phyloP scores from a whole-genome alignment of 2,329 filamentous ascomycete species.

The Colletotrichum gigasporum region DNA sequence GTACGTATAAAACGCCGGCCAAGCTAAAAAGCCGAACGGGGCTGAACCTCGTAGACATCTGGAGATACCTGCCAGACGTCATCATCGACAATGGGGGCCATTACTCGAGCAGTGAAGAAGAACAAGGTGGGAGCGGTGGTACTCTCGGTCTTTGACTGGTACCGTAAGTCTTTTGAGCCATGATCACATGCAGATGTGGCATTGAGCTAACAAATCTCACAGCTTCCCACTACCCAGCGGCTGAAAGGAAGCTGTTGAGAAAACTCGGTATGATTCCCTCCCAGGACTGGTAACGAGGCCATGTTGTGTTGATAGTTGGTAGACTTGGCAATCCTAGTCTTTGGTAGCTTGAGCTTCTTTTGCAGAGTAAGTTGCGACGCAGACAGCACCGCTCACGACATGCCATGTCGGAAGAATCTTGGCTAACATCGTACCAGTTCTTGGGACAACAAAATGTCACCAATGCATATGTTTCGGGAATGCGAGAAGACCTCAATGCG shows the following conservation, averaged over 20 bases:
- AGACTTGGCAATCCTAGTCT: conserved; percentile 35
- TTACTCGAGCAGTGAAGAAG: conserved; percentile 30
- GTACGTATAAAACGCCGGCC: conserved; percentile 16
- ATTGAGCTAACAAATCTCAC: no score
- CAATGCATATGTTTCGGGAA: conserved; percentile 39
- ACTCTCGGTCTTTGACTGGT: conserved; percentile 41
- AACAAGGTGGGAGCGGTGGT: conserved; percentile 37
- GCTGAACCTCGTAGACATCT: background rate
- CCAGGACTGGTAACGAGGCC: no score
- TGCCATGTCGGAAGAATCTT: no score
- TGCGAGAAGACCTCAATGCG: conserved; percentile 39
- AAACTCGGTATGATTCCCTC: conserved; percentile 40
- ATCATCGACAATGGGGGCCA: conserved; percentile 16
- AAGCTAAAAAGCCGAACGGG: background rate
- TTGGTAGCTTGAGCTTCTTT: conserved; percentile 34
- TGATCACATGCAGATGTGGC: no score
- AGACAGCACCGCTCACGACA: no score
- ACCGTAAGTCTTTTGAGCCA: conserved; percentile 34
- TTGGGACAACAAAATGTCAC: conserved; percentile 39
- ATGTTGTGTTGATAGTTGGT: no score
- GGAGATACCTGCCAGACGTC: no score
- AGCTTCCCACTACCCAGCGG: conserved; percentile 38
- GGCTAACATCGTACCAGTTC: conserved; percentile 32
- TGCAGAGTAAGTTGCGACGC: conserved; percentile 31
- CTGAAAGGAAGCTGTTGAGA: conserved; percentile 37